phyloP scores from a whole-genome alignment of 2,329 filamentous ascomycete genomes.

The Monilinia laxa region DNA sequence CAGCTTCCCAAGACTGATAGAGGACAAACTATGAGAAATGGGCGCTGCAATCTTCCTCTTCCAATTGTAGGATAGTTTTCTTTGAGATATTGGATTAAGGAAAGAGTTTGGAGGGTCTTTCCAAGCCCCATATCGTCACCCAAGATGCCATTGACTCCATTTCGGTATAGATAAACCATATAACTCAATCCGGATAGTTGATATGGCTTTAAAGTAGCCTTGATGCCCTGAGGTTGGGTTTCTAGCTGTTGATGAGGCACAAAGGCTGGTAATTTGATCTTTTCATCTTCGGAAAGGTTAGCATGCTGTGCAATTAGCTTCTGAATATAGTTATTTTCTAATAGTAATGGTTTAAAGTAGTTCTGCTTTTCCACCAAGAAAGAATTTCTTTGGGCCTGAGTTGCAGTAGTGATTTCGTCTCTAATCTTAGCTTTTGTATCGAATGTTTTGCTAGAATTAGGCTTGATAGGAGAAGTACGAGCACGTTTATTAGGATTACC shows the following conservation, averaged over 20 bases:
- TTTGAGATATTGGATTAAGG: slow-evolving; percentile 50
- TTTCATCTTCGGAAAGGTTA: slow-evolving; percentile 31
- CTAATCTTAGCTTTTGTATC: slow-evolving; percentile 23
- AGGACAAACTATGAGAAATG: slow-evolving; percentile 51
- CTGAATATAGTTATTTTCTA: slow-evolving; percentile 40
- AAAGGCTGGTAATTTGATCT: slow-evolving; percentile 27
- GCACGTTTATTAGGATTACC: not conserved
- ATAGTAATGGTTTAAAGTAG: slow-evolving; percentile 40
- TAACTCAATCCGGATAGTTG: slow-evolving; percentile 52
- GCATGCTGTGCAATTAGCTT: slow-evolving; percentile 38
- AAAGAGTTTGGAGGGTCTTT: slow-evolving; percentile 51
- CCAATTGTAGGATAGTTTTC: slow-evolving; percentile 42
- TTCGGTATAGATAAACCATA: slow-evolving; percentile 48
- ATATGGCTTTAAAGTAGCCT: slow-evolving; percentile 52
- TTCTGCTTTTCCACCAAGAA: slow-evolving; percentile 42
- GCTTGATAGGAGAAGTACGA: not conserved
- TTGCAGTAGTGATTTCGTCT: slow-evolving; percentile 38
- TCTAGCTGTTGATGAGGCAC: slow-evolving; percentile 37
- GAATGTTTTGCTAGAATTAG: not conserved
- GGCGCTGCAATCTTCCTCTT: slow-evolving; percentile 43
- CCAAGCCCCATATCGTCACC: slow-evolving; percentile 53
- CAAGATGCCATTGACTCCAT: slow-evolving; percentile 44
- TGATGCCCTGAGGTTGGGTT: slow-evolving; percentile 42
- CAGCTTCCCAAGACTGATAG: slow-evolving; percentile 51
- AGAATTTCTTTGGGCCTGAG: slow-evolving; percentile 35